Evolutionary conservation across 2,329 filamentous ascomycete genomes (phyloP).

Genomic region (Exophiala aquamarina): DNA sequence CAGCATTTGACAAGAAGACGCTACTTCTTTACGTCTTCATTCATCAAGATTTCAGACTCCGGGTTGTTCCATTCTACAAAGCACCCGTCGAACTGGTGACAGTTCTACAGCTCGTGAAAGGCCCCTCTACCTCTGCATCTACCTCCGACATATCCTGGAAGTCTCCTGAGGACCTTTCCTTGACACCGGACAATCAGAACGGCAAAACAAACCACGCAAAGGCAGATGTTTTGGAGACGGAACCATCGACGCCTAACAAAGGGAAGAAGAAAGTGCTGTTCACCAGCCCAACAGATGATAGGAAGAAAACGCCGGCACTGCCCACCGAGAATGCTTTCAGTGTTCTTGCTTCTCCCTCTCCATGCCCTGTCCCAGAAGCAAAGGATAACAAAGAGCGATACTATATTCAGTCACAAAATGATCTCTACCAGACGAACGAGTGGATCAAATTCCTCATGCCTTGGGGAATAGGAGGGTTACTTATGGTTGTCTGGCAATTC

Average conservation of each 20-base stretch:
- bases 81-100: conserved; percentile 68
- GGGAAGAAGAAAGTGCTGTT: no score
- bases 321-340: background rate
- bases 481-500: conserved; percentile 64
- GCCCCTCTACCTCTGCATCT: no score
- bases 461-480: conserved; percentile 54
- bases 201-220: no score
- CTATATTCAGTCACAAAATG: conserved; percentile 74
- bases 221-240: no score
- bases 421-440: conserved; percentile 77
- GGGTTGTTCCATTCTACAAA: conserved; percentile 73
- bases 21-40: conserved; percentile 72
- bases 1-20: conserved; percentile 67
- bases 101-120: conserved; percentile 59
- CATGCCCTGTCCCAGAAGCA: no score
- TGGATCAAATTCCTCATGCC: conserved; percentile 71
- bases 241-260: no score
- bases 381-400: conserved; percentile 55
- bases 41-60: conserved; percentile 73
- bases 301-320: no score
- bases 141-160: no score
- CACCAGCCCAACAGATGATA: no score
- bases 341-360: background rate
- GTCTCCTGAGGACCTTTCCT: no score
- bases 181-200: no score